These are phyloP conservation scores for Begonia peltatifolia DNA, from an alignment of 306 rosid genomes.

Conservation along the genomic window DNA sequence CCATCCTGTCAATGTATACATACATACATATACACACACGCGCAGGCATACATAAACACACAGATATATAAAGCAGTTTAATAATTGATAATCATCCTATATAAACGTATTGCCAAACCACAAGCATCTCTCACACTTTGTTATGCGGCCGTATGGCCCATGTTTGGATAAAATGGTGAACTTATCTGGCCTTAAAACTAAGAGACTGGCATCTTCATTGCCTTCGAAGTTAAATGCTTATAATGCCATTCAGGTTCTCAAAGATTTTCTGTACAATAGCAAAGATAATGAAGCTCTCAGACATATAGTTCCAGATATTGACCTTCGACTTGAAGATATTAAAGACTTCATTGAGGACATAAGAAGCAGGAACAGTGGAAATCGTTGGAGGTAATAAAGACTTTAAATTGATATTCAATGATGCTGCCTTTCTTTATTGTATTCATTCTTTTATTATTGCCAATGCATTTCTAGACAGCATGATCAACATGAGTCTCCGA, in stretches of 20 bases:
- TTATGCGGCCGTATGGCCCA: too few relatives aligned
- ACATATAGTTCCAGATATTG: slow-evolving; percentile 36
- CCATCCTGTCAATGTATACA: too few relatives aligned
- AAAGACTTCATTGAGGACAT: slow-evolving; percentile 59
- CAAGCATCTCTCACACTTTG: too few relatives aligned
- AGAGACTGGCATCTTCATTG: too few relatives aligned
- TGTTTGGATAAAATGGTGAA: too few relatives aligned
- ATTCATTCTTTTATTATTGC: background rate
- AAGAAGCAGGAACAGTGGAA: slow-evolving; percentile 43
- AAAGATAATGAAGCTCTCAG: slow-evolving; percentile 52
- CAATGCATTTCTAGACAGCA: slow-evolving; percentile 38
- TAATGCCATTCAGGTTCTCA: slow-evolving; percentile 49
- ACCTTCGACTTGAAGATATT: slow-evolving; percentile 64
- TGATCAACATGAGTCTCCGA: slow-evolving; percentile 75
- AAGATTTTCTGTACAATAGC: slow-evolving; percentile 67
- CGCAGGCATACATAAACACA: too few relatives aligned
- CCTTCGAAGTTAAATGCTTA: too few relatives aligned
- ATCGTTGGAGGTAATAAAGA: slow-evolving; percentile 50
- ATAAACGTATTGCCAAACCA: too few relatives aligned
- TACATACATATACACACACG: too few relatives aligned
- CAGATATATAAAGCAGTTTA: too few relatives aligned
- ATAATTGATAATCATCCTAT: too few relatives aligned
- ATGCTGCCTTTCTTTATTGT: slow-evolving; percentile 6
- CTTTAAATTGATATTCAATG: slow-evolving; percentile 7
- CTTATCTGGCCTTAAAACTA: too few relatives aligned